Evolutionary conservation across 129 eudicot genomes (phyloP).

Genomic region (Chrysanthemum lavandulifolium): DNA sequence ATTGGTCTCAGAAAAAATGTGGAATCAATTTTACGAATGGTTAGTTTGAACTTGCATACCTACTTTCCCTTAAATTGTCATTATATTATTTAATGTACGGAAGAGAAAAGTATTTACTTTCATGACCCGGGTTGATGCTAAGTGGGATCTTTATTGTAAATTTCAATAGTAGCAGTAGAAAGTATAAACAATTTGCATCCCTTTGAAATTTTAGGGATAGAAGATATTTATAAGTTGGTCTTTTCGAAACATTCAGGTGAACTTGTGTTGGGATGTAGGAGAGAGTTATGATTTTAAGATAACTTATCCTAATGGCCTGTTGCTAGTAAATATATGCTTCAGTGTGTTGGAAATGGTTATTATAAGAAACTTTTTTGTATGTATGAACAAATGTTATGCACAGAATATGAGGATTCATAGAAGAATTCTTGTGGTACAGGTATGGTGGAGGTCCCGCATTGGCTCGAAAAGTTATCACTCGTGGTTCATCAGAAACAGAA

Average conservation of each 20-base stretch:
- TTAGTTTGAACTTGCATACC: conserved; percentile 36
- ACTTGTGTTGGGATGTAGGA: too few relatives aligned
- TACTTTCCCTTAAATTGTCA: conserved; percentile 1
- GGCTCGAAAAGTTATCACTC: conserved; percentile 73
- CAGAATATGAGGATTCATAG: conserved; percentile 1
- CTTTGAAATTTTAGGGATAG: too few relatives aligned
- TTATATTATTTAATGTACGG: conserved; percentile 7
- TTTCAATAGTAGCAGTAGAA: conserved; percentile 17
- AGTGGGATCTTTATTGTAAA: background rate
- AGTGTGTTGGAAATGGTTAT: background rate
- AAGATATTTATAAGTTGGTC: too few relatives aligned
- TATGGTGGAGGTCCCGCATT: conserved; percentile 95
- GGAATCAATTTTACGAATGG: conserved; percentile 84
- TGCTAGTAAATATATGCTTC: too few relatives aligned
- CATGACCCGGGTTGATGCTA: conserved; percentile 5
- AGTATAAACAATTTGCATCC: background rate
- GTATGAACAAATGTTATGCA: conserved; percentile 1
- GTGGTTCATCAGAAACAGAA: conserved; percentile 81
- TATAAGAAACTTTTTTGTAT: background rate
- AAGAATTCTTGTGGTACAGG: conserved; percentile 48
- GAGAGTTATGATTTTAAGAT: too few relatives aligned
- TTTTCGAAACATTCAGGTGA: too few relatives aligned
- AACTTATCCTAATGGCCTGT: too few relatives aligned
- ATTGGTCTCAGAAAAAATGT: conserved; percentile 73
- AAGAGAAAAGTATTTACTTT: background rate